Conservation (phyloP, 257 asterid genomes). For the Petunia axillaris region DNA sequence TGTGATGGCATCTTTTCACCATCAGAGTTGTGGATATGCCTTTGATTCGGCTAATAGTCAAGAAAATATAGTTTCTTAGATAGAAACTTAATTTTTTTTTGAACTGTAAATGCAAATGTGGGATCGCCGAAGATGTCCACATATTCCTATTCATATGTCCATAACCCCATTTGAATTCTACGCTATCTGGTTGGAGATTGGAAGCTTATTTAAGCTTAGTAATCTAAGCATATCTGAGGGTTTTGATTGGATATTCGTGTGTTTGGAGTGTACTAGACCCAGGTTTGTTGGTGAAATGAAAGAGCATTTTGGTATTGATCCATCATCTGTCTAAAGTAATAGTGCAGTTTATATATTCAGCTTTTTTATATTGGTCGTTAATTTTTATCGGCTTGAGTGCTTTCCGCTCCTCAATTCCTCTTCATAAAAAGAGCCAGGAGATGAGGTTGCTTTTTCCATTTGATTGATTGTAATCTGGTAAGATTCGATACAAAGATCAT, state of each 20-base stretch:
- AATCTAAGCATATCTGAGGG: background rate
- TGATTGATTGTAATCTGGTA: background rate
- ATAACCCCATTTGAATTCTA: slow-evolving; percentile 35
- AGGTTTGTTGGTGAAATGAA: background rate
- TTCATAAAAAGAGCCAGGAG: too few species aligned
- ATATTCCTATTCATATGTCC: slow-evolving; percentile 17
- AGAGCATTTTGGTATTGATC: slow-evolving; percentile 14
- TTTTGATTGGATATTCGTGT: slow-evolving; percentile 4
- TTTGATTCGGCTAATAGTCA: slow-evolving; percentile 44
- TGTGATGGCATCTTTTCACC: slow-evolving; percentile 25
- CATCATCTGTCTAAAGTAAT: background rate
- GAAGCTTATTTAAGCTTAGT: slow-evolving; percentile 15
- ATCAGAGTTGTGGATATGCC: slow-evolving; percentile 46
- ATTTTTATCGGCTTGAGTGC: background rate
- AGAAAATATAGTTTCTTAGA: slow-evolving; percentile 32
- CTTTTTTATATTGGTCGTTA: background rate
- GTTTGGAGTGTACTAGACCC: slow-evolving; percentile 11
- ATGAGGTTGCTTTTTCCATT: background rate
- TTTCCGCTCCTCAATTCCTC: too few species aligned
- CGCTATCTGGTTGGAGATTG: slow-evolving; percentile 24
- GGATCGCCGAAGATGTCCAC: slow-evolving; percentile 47
- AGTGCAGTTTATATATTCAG: background rate
- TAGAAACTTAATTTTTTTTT: slow-evolving; percentile 44
- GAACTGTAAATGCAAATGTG: slow-evolving; percentile 62
- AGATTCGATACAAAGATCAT: background rate